Base-by-base conservation (phyloP, 176 grass and related monocot genomes). In the Cenchrus fungigraminus region DNA sequence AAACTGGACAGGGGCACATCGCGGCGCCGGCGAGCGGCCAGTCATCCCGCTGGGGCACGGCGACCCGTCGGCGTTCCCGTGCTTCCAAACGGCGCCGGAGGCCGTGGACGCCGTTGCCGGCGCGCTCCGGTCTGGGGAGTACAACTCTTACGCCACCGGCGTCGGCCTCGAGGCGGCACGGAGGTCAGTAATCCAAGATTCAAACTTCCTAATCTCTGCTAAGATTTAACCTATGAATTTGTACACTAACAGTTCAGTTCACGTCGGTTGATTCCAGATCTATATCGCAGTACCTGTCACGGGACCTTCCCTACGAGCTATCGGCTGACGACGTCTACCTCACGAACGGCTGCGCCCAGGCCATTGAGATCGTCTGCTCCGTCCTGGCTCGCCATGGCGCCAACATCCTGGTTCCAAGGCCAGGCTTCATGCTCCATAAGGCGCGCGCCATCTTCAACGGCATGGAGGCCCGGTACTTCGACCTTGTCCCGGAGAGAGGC, bases 371-470 rank as follows among this genome's bases (percentile, higher is more conserved):
- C 20, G 20, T 87, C 51, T 82, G 76, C 68, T 92, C 90, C 13
- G 88, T 72, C 7, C 69, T 97, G 20, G 88, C 83, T 59, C 83
- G 86, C 22, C 88, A 88, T 25, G 88, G 90, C 49, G 90, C 57
- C 63, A 97, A 97, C 79, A 91, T 97, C 63, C 62, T 97, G 72
- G 19, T 94, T 0, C 92, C 94, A 1, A 94, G 86, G 68, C 94
- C 94, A 7, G 88, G 92, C 2, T 97, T 82, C 44, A 68, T 79
- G 12, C 89, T 85, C 68, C 85, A 97, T 28, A 68, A 92, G 63
- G 90, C 94, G 6, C 84, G 92, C 0, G 86, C 92, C 25, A 65
- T 52, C 4, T 85, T 94, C 76, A 47, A 79, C 37, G 88, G 90
- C 49, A 70, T 97, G 76, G 94, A 94, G 54, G 50, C 31, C 52